Conservation (phyloP, 495 filamentous ascomycete genomes). For the Penicillium coprophilum region DNA sequence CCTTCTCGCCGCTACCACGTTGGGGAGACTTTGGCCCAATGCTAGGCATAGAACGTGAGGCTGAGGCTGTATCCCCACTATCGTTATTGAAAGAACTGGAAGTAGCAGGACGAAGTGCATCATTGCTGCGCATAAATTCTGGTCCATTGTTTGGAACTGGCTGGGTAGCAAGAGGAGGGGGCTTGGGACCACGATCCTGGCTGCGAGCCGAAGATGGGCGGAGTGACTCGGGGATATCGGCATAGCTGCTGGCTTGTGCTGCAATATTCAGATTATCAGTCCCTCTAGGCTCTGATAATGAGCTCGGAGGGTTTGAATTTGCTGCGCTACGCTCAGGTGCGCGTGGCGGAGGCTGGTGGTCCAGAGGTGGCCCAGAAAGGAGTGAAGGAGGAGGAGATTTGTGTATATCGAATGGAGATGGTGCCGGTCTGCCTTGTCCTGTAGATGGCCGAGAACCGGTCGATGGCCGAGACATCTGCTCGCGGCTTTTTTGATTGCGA, state of each 20-base stretch:
- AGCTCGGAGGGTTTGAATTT: conserved; percentile 23
- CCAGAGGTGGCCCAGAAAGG: conserved; percentile 21
- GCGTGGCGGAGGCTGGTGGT: conserved; percentile 32
- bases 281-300: conserved; percentile 26
- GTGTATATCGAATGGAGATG: conserved; percentile 21
- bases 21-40: conserved; percentile 28
- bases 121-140: conserved; percentile 28
- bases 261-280: conserved; percentile 28
- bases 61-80: conserved; percentile 14
- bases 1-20: conserved; percentile 26
- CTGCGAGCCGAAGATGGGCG: conserved; percentile 35
- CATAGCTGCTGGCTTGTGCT: conserved; percentile 17
- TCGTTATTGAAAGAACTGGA: conserved; percentile 31
- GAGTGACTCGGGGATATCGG: conserved; percentile 20
- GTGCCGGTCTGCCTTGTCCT: conserved; percentile 26
- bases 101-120: conserved; percentile 35
- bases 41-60: conserved; percentile 26
- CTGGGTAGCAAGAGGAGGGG: conserved; percentile 16
- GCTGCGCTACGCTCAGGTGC: conserved; percentile 26
- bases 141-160: conserved; percentile 21
- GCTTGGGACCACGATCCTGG: conserved; percentile 23
- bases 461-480: conserved; percentile 45
- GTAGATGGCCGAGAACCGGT: conserved; percentile 31
- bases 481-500: conserved; percentile 48
- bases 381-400: conserved; percentile 9